Evolutionary conservation across 2,329 filamentous ascomycete species (phyloP), one percentile per base, ranked within the genome.

Genomic region (Aspergillus flavus): DNA sequence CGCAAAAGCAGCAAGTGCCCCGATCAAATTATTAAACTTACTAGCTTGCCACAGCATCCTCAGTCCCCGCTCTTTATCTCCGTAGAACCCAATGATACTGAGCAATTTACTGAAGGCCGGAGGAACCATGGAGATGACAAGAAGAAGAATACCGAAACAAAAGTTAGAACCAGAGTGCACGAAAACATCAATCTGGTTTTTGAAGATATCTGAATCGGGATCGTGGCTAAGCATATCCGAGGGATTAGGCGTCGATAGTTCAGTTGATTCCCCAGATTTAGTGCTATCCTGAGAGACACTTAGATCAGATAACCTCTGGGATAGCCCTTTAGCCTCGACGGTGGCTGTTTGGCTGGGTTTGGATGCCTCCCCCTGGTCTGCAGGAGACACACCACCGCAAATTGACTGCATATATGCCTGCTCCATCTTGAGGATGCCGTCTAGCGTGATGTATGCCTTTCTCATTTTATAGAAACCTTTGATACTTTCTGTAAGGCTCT

Each of bases 381-480:
- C 41, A 21, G 53, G 59, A 32, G 61, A 63, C 43, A 34, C 46
- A 34, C 36, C 28, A 14, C 58, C 62, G 65, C 73, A 48, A 67
- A 66, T 69, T 45, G 58, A 56, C 57, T 75, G 72, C 68, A 87
- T 72, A 64, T 84, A 88, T 64, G 85, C 87, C 28, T 85, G 85
- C 78, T 97, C 94, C 39, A 89, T 86, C 64, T 91, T 86, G 73
- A 94, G 84, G 61, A 99, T 91, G 11, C 84, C 85, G 71, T 97
- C 91, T 4, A 99, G 82, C 0, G 93, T 90, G 45, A 93, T 81
- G 72, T 91, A 98, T 0, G 94, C 94, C 75, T 96, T 96, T 65
- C 94, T 86, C 69, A 98, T 79, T 78, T 95, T 96, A 75, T 96
- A 96, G 73, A 98, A 98, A 6, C 93, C 93, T 78, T 90, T 93